phyloP scores from a whole-genome alignment of 257 asterid genomes.

The Knoxia roxburghii region DNA sequence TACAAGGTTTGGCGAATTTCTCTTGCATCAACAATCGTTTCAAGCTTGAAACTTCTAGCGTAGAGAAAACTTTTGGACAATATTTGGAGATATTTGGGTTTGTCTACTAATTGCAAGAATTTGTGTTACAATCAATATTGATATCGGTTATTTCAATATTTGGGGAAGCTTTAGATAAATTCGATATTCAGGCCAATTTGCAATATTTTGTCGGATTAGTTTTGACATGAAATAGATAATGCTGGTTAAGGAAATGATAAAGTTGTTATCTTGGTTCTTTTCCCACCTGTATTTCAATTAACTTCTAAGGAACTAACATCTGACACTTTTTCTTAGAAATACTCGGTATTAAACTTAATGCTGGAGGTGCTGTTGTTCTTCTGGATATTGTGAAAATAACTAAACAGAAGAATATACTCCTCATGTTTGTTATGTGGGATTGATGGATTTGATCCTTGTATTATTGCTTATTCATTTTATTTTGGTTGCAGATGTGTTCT shows the following conservation, averaged over 20 bases:
- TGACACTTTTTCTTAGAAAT: background rate
- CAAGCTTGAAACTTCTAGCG: background rate
- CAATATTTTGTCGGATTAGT: background rate
- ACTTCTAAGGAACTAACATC: background rate
- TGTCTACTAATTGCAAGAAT: background rate
- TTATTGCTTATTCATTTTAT: background rate
- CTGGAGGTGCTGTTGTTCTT: background rate
- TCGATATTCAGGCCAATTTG: background rate
- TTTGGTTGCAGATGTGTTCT: slow-evolving; percentile 64
- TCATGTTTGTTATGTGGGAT: background rate
- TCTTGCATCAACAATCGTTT: background rate
- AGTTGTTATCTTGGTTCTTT: background rate
- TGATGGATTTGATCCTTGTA: background rate
- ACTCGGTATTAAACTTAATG: background rate
- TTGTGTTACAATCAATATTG: background rate
- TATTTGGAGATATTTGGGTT: background rate
- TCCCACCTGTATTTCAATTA: background rate
- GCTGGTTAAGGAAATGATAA: background rate
- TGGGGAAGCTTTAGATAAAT: background rate
- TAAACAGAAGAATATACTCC: background rate
- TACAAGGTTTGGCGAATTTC: slow-evolving; percentile 51
- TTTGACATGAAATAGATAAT: background rate
- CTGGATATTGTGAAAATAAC: background rate
- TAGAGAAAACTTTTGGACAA: background rate
- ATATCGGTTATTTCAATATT: background rate